These are phyloP conservation scores for Chaetomium sp. DNA, from an alignment of 2,329 filamentous ascomycete species.

Conservation along the genomic window DNA sequence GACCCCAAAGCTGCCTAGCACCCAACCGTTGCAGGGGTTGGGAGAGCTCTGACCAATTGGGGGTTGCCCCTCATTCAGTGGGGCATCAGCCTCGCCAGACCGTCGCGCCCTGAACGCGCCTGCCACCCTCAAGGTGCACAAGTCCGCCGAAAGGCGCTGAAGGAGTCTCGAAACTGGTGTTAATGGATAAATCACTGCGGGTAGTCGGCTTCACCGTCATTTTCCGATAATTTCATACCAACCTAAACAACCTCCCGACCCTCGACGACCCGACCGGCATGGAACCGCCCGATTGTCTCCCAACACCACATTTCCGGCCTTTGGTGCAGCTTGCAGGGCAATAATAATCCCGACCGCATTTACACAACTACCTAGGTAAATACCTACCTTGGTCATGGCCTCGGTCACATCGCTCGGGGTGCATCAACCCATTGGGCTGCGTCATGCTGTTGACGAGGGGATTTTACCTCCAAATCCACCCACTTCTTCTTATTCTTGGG, in stretches of 20 bases:
- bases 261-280: slow-evolving; percentile 10
- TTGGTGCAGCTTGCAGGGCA: slow-evolving; percentile 12
- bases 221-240: background rate
- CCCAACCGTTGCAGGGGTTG: slow-evolving; percentile 25
- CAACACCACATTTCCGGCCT: slow-evolving; percentile 8
- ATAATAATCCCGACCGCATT: background rate
- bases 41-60: slow-evolving; percentile 32
- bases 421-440: slow-evolving; percentile 82
- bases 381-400: slow-evolving; percentile 63
- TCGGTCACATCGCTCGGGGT: slow-evolving; percentile 87
- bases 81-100: slow-evolving; percentile 25
- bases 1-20: slow-evolving; percentile 3
- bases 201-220: background rate
- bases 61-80: slow-evolving; percentile 21
- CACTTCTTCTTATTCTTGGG: slow-evolving; percentile 73
- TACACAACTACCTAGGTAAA: background rate
- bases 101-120: slow-evolving; percentile 21
- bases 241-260: background rate
- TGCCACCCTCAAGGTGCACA: slow-evolving; percentile 16
- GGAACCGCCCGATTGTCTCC: slow-evolving; percentile 8
- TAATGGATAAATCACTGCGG: background rate
- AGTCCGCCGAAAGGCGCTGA: background rate
- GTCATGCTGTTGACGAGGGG: slow-evolving; percentile 79
- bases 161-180: background rate
- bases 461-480: slow-evolving; percentile 70